Evolutionary conservation across 116 monocot genomes (phyloP), one percentile per base, ranked within the genome.

Genomic region (Dioscorea cayenensis): DNA sequence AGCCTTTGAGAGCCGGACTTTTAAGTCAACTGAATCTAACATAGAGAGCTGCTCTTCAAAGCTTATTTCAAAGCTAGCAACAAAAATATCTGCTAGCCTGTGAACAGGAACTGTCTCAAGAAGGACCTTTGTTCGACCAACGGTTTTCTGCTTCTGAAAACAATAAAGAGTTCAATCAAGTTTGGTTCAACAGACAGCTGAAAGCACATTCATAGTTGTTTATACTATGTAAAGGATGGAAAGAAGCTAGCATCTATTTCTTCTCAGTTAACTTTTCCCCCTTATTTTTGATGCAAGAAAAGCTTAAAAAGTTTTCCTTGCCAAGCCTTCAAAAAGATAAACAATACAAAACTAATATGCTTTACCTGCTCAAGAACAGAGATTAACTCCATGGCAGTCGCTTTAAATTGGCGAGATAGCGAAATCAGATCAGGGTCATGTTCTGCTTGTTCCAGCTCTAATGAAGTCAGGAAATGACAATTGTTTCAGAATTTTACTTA

Each of bases 41-140:
- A 99, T 94, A 28, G 93, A 86, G 49, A 99, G 70, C 82, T 99
- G 99, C 77, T 99, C 99, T 76, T 99, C 99, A 76, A 99, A 99
- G 68, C 89, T 91, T 75, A 99, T 89, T 70, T 94, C 99, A 82
- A 99, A 99, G 79, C 94, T 99, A 78, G 99, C 94, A 72, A 99
- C 99, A 88, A 99, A 99, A 70, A 99, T 99, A 73, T 99, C 99
- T 13, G 94, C 99, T 38, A 99, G 85, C 60, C 94, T 88, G 71
- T 99, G 94, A 10, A 94, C 87, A 71, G 99, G 99, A 70, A 99
- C 87, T 38, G 99, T 94, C 69, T 99, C 99, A 79, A 99, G 94
- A 74, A 99, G 99, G 74, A 91, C 99, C 78, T 94, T 99, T 12
- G 99, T 93, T 78, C 99, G 83, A 29, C 99, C 99, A 72, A 91